Percentiles rank a stretch among this genome's conserved stretches.
phyloP scores from a whole-genome alignment of 2,329 filamentous ascomycete genomes.

The Sporothrix pseudoabietina region DNA sequence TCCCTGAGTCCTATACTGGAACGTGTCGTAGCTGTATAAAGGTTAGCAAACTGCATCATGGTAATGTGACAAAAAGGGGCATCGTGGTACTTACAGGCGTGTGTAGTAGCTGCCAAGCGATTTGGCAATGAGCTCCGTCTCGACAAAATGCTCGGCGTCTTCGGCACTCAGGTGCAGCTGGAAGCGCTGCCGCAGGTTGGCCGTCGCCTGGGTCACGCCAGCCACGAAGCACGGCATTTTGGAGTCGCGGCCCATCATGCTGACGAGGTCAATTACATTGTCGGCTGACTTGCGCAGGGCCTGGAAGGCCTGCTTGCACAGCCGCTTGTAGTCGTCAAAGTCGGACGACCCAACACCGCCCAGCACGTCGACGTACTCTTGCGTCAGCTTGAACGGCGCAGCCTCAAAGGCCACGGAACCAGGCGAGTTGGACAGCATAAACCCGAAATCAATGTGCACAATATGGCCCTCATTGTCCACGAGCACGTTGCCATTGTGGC shows the following conservation, averaged over 20 bases:
- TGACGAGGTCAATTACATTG: slow-evolving; percentile 77
- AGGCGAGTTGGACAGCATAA: slow-evolving; percentile 85
- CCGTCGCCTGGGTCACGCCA: slow-evolving; percentile 70
- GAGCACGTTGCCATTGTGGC: slow-evolving; percentile 83
- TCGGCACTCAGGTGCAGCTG: slow-evolving; percentile 81
- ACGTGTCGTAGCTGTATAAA: slow-evolving; percentile 62
- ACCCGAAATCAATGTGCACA: slow-evolving; percentile 86
- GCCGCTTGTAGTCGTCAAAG: slow-evolving; percentile 73
- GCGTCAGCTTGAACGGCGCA: slow-evolving; percentile 78
- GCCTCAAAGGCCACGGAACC: slow-evolving; percentile 84
- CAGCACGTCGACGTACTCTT: slow-evolving; percentile 82
- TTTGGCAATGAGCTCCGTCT: slow-evolving; percentile 76
- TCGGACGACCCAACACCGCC: slow-evolving; percentile 70
- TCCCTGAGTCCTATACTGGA: slow-evolving; percentile 84
- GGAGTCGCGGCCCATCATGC: slow-evolving; percentile 80
- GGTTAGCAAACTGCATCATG: not conserved
- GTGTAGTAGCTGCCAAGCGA: slow-evolving; percentile 86
- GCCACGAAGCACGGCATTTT: slow-evolving; percentile 83
- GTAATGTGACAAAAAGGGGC: not conserved
- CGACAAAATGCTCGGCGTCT: slow-evolving; percentile 79
- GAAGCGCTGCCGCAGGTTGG: slow-evolving; percentile 71
- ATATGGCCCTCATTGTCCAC: slow-evolving; percentile 86
- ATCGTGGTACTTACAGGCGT: slow-evolving; percentile 58
- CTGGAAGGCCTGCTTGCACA: slow-evolving; percentile 84
- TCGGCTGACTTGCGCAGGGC: slow-evolving; percentile 77